Conservation (phyloP, 345 rosid species). For the Erysimum cheiranthoides region DNA sequence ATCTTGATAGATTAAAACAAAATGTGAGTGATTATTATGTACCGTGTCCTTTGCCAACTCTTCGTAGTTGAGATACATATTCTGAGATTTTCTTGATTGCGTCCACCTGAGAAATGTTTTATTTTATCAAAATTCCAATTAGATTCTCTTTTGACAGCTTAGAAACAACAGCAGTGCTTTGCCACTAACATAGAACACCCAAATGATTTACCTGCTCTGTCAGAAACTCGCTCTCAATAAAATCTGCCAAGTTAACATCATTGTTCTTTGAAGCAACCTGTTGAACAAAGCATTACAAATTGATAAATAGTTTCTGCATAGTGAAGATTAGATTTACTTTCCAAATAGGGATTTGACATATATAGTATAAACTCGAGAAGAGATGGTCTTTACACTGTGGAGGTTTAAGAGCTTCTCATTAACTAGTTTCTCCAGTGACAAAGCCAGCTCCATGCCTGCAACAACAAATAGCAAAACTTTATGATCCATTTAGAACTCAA, state of each 20-base stretch:
- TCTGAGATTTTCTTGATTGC: constrained; percentile 68
- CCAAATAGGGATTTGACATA: not conserved
- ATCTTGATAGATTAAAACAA: not conserved
- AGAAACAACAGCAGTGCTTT: not conserved
- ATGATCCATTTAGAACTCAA: too few species aligned
- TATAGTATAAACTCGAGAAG: not conserved
- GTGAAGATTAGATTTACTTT: not conserved
- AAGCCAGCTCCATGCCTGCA: constrained; percentile 90
- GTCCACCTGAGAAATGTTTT: constrained; percentile 56
- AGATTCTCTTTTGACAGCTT: constrained; percentile 47
- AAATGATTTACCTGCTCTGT: constrained; percentile 66
- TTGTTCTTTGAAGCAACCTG: constrained; percentile 71
- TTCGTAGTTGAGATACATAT: constrained; percentile 67
- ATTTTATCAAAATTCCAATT: not conserved
- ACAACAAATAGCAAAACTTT: constrained; percentile 3
- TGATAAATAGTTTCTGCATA: constrained; percentile 7
- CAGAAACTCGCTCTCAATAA: constrained; percentile 71
- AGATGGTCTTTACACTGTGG: constrained; percentile 59
- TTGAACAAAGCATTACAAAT: constrained; percentile 35
- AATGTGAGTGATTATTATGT: constrained; percentile 19
- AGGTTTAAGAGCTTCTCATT: constrained; percentile 83
- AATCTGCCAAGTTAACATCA: constrained; percentile 79
- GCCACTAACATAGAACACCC: constrained; percentile 17
- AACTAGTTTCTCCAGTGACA: constrained; percentile 86
- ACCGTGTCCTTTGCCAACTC: constrained; percentile 88